These are phyloP conservation scores for Neocucurbitaria cava DNA, from an alignment of 2,329 filamentous ascomycete genomes.

Conservation along the genomic window DNA sequence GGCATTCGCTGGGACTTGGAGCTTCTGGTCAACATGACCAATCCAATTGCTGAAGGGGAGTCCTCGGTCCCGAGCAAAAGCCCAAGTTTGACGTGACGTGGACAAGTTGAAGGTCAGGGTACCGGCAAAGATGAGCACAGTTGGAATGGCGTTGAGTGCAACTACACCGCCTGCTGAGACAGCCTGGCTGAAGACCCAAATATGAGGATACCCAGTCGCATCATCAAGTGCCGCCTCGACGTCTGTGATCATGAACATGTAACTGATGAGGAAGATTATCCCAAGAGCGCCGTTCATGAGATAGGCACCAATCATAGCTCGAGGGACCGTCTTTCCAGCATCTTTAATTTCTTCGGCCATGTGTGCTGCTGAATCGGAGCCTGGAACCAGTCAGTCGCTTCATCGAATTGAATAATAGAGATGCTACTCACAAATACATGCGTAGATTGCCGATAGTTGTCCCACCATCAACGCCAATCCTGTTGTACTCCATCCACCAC, in stretches of 20 bases:
- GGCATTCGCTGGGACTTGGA: constrained; percentile 42
- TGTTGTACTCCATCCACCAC: constrained; percentile 48
- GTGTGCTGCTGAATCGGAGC: constrained; percentile 51
- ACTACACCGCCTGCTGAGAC: constrained; percentile 35
- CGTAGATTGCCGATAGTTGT: constrained; percentile 48
- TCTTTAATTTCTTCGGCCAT: constrained; percentile 55
- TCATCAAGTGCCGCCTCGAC: constrained; percentile 37
- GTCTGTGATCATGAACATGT: constrained; percentile 44
- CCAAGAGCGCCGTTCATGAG: constrained; percentile 49
- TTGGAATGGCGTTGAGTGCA: constrained; percentile 40
- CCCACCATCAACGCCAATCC: constrained; percentile 51
- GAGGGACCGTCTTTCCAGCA: constrained; percentile 50
- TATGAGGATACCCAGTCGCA: constrained; percentile 41
- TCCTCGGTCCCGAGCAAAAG: constrained; percentile 46
- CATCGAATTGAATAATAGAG: neutral
- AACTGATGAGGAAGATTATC: constrained; percentile 43
- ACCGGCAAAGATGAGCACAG: constrained; percentile 39
- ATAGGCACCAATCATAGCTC: constrained; percentile 52
- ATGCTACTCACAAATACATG: constrained; percentile 38
- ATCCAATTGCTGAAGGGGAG: constrained; percentile 43
- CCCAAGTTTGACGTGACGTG: constrained; percentile 45
- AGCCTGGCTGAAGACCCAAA: constrained; percentile 44
- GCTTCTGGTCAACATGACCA: constrained; percentile 30
- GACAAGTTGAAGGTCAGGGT: constrained; percentile 41
- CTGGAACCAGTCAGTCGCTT: constrained; percentile 22